Base-by-base conservation (phyloP, 108 stramenopile species). In the Licmophora abbreviata region DNA sequence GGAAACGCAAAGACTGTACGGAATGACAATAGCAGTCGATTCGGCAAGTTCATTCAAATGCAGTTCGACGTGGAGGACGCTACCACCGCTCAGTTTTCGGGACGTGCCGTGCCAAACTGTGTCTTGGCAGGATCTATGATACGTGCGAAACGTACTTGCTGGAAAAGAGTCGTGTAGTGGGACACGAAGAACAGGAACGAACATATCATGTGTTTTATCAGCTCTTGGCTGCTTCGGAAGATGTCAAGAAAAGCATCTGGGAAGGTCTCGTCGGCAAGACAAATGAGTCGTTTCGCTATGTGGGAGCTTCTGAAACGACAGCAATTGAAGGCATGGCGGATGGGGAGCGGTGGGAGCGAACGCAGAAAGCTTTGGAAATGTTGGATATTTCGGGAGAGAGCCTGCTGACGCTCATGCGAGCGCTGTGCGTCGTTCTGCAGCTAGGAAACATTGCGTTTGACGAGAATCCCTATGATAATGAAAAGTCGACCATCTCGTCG, bases 191-290 rank as follows among this genome's bases (percentile, higher is more conserved):
- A 30, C 69, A 81, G 54, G 96, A 97, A 71, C 50, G 99, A 48
- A 99, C 97, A 30, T 99, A 94, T 68, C 99, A 99, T 64, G 81
- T 97, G 17, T 99, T 99, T 55, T 99, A 99, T 65, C 95, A 98
- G 68, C 57, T 97, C 17, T 64, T 94, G 2, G 86, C 89, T 8
- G 93, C 93, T 15, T 62, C 72, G 12, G 79, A 87, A 7, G 64
- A 71, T 1, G 44, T 44, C 18, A 92, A 87, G 53, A 47, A 56
- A 5, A 46, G 51, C 6, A 68, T 85, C 40, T 87, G 85, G 89
- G 76, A 77, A 26, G 76, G 76, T 1, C 56, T 92, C 29, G 73
- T 76, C 14, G 85, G 83, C 5, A 66, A 78, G 11, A 70, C 64
- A 33, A 66, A 71, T 35, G 78, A 82, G 28, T 73, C 78, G 41